These are phyloP conservation scores for Phytophthora fragariaefolia DNA, from an alignment of 352 stramenopile species.

Conservation along the genomic window DNA sequence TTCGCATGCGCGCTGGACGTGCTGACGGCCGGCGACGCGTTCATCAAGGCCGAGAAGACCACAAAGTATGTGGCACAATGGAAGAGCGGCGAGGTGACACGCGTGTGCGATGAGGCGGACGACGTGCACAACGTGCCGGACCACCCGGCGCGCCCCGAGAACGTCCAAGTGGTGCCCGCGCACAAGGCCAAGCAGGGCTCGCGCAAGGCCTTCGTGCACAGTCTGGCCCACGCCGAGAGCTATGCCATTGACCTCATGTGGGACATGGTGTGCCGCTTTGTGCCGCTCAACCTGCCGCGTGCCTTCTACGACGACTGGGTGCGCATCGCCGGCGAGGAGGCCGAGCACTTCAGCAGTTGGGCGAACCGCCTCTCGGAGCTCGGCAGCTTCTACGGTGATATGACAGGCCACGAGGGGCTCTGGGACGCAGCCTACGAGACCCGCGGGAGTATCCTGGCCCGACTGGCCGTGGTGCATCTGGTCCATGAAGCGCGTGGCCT, in stretches of 20 bases:
- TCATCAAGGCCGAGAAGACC: constrained; percentile 52
- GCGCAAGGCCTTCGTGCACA: constrained; percentile 59
- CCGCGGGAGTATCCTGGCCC: constrained; percentile 39
- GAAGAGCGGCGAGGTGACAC: constrained; percentile 35
- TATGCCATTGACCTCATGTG: constrained; percentile 75
- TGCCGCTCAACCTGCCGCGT: constrained; percentile 45
- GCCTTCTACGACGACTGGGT: constrained; percentile 74
- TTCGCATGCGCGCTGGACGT: constrained; percentile 57
- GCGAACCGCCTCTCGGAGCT: constrained; percentile 50
- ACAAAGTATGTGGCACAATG: constrained; percentile 41
- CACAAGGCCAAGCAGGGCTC: constrained; percentile 59
- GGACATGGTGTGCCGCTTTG: constrained; percentile 67
- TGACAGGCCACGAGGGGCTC: constrained; percentile 54
- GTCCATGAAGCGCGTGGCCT: constrained; percentile 66
- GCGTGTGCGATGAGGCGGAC: constrained; percentile 40
- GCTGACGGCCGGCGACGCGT: constrained; percentile 41
- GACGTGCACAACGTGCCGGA: constrained; percentile 50
- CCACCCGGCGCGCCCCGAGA: constrained; percentile 48
- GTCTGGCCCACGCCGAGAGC: constrained; percentile 59
- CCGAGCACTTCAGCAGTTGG: constrained; percentile 62
- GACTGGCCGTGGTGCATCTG: constrained; percentile 62
- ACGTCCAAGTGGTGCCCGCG: constrained; percentile 50
- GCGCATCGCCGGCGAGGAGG: constrained; percentile 55
- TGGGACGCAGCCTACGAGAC: constrained; percentile 65
- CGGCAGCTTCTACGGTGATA: constrained; percentile 56